These are phyloP conservation scores for Solanum ossicruentum DNA, from an alignment of 257 asterid genomes.

Conservation along the genomic window DNA sequence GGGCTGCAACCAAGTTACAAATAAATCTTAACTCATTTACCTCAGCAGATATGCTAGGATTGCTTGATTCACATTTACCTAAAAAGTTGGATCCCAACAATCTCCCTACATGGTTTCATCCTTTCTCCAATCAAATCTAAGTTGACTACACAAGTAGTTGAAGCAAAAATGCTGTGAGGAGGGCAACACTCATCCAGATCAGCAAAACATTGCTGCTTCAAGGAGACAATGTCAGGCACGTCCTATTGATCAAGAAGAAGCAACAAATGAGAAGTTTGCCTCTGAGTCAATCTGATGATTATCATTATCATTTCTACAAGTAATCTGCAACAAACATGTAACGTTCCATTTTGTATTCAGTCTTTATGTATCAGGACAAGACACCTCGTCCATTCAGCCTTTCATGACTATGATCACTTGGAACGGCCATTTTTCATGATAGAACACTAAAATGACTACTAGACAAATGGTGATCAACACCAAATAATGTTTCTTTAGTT, in stretches of 20 bases:
- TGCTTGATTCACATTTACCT: slow-evolving; percentile 31
- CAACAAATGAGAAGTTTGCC: not conserved
- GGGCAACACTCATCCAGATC: slow-evolving; percentile 87
- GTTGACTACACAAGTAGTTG: slow-evolving; percentile 86
- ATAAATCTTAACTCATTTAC: not conserved
- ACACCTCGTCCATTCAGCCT: not conserved
- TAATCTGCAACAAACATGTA: not conserved
- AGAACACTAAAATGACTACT: not conserved
- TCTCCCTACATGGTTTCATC: slow-evolving; percentile 70
- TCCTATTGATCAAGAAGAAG: slow-evolving; percentile 37
- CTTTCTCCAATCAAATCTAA: slow-evolving; percentile 72
- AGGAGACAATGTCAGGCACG: slow-evolving; percentile 63
- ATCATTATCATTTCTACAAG: not conserved
- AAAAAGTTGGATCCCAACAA: slow-evolving; percentile 94
- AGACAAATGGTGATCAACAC: not conserved
- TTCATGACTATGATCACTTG: not conserved
- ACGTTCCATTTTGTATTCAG: not conserved
- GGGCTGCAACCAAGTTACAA: slow-evolving; percentile 40
- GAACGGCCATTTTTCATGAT: not conserved
- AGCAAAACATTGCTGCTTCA: slow-evolving; percentile 83
- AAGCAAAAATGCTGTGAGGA: slow-evolving; percentile 86
- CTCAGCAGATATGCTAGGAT: not conserved
- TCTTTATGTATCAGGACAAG: not conserved
- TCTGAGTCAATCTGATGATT: not conserved
- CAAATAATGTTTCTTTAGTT: not conserved